Evolutionary conservation across 1,284 basidiomycete genomes (phyloP).

Genomic region (Trichosporon sp.): DNA sequence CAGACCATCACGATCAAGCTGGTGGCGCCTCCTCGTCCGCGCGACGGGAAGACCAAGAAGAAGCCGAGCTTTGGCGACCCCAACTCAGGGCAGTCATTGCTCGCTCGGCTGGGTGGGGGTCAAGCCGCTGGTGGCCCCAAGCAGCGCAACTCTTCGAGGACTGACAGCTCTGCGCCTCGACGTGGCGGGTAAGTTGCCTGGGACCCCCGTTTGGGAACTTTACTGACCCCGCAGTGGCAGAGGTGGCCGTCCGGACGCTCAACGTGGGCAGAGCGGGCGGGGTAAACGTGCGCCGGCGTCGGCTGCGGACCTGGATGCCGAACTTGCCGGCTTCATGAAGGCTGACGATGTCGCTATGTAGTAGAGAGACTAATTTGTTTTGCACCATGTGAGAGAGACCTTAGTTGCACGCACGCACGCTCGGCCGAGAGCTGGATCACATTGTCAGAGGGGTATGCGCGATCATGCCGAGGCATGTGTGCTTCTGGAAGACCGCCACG

Average conservation of each 20-base stretch:
- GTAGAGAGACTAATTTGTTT: no score
- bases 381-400: no score
- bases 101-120: background rate
- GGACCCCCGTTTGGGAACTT: no score
- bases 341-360: constrained; percentile 48
- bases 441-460: no score
- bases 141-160: background rate
- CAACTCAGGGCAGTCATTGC: background rate
- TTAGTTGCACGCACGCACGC: no score
- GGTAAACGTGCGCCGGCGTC: constrained; percentile 58
- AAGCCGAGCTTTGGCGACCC: background rate
- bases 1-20: constrained; percentile 74
- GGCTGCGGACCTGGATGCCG: constrained; percentile 78
- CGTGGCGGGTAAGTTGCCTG: constrained; percentile 26
- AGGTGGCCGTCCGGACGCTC: background rate
- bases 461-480: no score
- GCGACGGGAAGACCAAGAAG: background rate
- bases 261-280: background rate
- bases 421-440: no score
- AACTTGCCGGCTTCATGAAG: constrained; percentile 86
- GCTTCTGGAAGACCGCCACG: no score
- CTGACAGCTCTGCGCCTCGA: constrained; percentile 10
- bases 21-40: constrained; percentile 26
- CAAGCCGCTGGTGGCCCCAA: background rate
- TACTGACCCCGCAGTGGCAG: background rate